Conservation (phyloP, 202 grass and related monocot genomes). For the Panicum virgatum region DNA sequence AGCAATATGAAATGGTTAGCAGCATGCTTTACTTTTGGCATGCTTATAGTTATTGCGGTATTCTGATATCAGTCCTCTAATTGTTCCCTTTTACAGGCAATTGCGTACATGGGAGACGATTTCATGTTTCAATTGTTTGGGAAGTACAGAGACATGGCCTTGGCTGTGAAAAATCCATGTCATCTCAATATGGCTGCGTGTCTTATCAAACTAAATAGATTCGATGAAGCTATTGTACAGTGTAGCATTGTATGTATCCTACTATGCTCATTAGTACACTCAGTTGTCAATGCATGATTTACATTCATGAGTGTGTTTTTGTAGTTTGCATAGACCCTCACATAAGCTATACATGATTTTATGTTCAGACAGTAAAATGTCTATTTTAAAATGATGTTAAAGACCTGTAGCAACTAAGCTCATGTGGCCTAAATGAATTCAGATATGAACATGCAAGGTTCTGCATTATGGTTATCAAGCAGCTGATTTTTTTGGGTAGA, state of each 20-base stretch:
- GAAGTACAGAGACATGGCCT: slow-evolving; percentile 96
- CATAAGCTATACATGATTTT: background rate
- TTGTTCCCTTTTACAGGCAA: slow-evolving; percentile 55
- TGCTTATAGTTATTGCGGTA: background rate
- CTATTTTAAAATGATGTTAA: background rate
- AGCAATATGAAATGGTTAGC: slow-evolving; percentile 96
- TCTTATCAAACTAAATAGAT: slow-evolving; percentile 77
- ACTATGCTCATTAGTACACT: background rate
- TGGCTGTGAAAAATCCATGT: slow-evolving; percentile 93
- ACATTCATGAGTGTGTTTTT: background rate
- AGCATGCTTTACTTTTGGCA: slow-evolving; percentile 17
- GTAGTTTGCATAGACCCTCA: background rate
- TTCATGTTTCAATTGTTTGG: slow-evolving; percentile 99
- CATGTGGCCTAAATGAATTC: background rate
- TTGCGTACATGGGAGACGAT: slow-evolving; percentile 98
- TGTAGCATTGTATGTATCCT: slow-evolving; percentile 71
- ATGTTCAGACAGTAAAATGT: background rate
- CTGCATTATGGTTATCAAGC: background rate
- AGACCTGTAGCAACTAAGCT: background rate
- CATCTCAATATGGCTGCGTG: slow-evolving; percentile 95
- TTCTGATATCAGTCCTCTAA: slow-evolving; percentile 17
- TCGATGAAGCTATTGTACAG: slow-evolving; percentile 79
- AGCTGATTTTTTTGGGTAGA: background rate
- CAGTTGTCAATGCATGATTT: background rate
- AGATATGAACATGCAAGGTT: background rate